phyloP scores from a whole-genome alignment of 1,139 yeast genomes.

The Candida pseudocylindracea region DNA sequence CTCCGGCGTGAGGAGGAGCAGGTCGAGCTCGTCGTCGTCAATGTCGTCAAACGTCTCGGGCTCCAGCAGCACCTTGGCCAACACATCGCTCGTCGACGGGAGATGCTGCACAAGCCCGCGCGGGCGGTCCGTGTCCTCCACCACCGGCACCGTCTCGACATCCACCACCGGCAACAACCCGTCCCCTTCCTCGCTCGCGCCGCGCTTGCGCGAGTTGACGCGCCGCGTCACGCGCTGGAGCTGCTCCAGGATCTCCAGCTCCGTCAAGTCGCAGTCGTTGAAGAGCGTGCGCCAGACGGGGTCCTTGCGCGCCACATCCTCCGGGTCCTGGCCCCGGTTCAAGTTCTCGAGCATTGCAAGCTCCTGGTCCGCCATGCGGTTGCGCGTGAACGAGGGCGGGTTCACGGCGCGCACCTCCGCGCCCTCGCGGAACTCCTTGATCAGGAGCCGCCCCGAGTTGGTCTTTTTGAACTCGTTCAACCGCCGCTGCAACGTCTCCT shows the following conservation, averaged over 20 bases:
- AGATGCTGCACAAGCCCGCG: conserved; percentile 23
- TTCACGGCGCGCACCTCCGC: conserved; percentile 23
- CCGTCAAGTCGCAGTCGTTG: not conserved
- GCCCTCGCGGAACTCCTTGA: conserved; percentile 42
- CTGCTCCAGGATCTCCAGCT: not conserved
- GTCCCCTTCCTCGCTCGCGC: conserved; percentile 6
- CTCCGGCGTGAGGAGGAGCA: conserved; percentile 34
- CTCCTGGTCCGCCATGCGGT: conserved; percentile 13
- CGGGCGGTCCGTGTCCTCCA: conserved; percentile 21
- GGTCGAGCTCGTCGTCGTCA: conserved; percentile 58
- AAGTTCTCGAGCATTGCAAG: conserved; percentile 5
- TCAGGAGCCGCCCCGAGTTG: conserved; percentile 47
- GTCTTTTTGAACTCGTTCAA: conserved; percentile 74
- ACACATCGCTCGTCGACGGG: conserved; percentile 32
- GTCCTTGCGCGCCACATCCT: conserved; percentile 4
- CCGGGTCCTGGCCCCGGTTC: conserved; percentile 11
- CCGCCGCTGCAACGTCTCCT: conserved; percentile 77
- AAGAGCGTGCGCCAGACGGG: not conserved
- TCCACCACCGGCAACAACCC: conserved; percentile 1
- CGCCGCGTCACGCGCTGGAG: not conserved
- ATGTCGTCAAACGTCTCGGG: conserved; percentile 45
- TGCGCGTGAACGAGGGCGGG: conserved; percentile 67
- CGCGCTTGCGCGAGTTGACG: conserved; percentile 5
- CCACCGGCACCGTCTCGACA: conserved; percentile 6
- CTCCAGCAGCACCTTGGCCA: conserved; percentile 32